Conservation (phyloP, 2,329 filamentous ascomycete genomes). For the Penicillium sp. region DNA sequence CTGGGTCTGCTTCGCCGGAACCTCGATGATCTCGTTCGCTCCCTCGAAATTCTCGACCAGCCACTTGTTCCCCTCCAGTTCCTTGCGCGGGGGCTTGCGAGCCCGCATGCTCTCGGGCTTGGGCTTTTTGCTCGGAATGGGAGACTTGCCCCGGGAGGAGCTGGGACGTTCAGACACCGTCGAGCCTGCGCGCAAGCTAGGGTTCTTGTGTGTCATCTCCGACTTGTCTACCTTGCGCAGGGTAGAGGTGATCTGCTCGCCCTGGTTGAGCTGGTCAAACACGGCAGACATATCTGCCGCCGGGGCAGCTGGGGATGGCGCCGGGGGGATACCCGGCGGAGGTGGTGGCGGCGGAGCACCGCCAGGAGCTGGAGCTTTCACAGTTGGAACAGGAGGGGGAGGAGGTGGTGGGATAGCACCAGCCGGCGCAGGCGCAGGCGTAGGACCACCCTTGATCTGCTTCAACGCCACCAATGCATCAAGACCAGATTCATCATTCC, state of each 20-base stretch:
- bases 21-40: slow-evolving; percentile 65
- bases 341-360: slow-evolving; percentile 61
- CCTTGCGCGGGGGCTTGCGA: slow-evolving; percentile 75
- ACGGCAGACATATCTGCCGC: slow-evolving; percentile 72
- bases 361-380: slow-evolving; percentile 49
- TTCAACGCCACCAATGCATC: slow-evolving; percentile 66
- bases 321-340: slow-evolving; percentile 60
- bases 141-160: slow-evolving; percentile 62
- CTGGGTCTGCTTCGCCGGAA: slow-evolving; percentile 76
- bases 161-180: slow-evolving; percentile 59
- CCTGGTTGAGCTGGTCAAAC: slow-evolving; percentile 86
- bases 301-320: slow-evolving; percentile 45
- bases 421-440: slow-evolving; percentile 32
- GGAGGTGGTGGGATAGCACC: slow-evolving; percentile 45
- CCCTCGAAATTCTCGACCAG: slow-evolving; percentile 91
- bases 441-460: slow-evolving; percentile 47
- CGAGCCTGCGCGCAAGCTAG: slow-evolving; percentile 68
- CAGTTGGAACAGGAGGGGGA: slow-evolving; percentile 44
- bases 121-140: slow-evolving; percentile 78
- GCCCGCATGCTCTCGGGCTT: slow-evolving; percentile 80
- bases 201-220: slow-evolving; percentile 99
- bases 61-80: slow-evolving; percentile 89
- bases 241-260: slow-evolving; percentile 77
- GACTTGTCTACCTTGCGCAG: slow-evolving; percentile 91
- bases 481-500: slow-evolving; percentile 73